Percentiles rank a stretch among this genome's conserved stretches.
Evolutionary conservation across 2,329 filamentous ascomycete genomes (phyloP).

Genomic region (Sclerotinia trifoliorum): DNA sequence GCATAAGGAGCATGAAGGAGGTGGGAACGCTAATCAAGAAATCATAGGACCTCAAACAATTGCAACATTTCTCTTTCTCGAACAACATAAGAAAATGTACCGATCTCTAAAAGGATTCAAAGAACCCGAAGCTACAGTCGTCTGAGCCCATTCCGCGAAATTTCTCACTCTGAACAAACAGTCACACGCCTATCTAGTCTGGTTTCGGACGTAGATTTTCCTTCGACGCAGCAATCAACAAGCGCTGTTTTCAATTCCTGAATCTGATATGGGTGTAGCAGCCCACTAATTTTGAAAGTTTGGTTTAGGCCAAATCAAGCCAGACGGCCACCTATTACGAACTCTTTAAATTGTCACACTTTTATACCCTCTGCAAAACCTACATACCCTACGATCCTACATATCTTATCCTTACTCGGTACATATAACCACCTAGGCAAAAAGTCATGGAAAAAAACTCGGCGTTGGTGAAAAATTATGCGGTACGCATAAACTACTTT

Average conservation of each 20-base stretch:
- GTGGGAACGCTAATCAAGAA: conserved; percentile 6
- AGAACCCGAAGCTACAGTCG: conserved; percentile 24
- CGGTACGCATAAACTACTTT: neutral
- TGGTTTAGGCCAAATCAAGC: neutral
- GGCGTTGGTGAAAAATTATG: conserved; percentile 4
- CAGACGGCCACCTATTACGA: neutral
- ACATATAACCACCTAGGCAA: conserved; percentile 6
- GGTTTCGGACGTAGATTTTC: neutral
- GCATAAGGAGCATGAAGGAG: neutral
- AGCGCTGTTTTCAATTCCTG: neutral
- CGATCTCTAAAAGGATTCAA: conserved; percentile 47
- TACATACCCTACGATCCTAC: neutral
- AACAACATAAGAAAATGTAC: conserved; percentile 81
- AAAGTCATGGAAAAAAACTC: neutral
- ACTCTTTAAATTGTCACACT: neutral
- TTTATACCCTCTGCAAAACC: neutral
- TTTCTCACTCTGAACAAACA: neutral
- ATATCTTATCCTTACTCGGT: neutral
- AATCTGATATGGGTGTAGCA: neutral
- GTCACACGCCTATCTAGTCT: neutral
- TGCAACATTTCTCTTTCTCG: conserved; percentile 81
- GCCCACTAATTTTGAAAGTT: neutral
- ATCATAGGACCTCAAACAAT: conserved; percentile 70
- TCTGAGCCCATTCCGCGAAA: conserved; percentile 13
- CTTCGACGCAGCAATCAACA: neutral